These are phyloP conservation scores for Tieghemostelium lacteum DNA, from an alignment of 78 protist genomes.

Conservation along the genomic window DNA sequence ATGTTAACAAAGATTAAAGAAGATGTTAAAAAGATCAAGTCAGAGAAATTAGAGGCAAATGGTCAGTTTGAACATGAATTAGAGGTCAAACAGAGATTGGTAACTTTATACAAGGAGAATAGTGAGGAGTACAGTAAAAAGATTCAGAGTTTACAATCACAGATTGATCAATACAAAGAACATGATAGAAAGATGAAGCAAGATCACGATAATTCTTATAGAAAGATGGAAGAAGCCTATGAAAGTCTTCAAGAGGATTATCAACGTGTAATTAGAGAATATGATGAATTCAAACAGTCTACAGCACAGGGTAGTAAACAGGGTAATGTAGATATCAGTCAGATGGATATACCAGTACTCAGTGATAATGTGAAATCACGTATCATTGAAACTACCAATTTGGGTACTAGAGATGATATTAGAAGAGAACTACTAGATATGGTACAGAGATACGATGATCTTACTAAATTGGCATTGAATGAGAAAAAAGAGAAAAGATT, in stretches of 20 bases:
- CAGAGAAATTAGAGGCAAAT: neutral
- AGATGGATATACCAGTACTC: constrained; percentile 61
- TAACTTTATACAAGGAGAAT: constrained; percentile 26
- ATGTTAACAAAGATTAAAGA: neutral
- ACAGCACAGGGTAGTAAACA: neutral
- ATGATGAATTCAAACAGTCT: constrained; percentile 28
- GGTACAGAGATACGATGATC: constrained; percentile 66
- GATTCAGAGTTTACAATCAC: constrained; percentile 16
- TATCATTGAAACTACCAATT: constrained; percentile 9
- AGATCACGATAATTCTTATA: constrained; percentile 50
- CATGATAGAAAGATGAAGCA: constrained; percentile 15
- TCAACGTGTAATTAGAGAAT: constrained; percentile 26
- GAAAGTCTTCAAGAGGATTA: constrained; percentile 44
- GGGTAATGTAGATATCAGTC: neutral
- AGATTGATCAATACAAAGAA: constrained; percentile 39
- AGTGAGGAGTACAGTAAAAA: constrained; percentile 35
- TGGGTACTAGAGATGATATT: constrained; percentile 60
- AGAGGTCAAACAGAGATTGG: constrained; percentile 30
- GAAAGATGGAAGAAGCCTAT: constrained; percentile 67
- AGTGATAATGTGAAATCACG: constrained; percentile 17
- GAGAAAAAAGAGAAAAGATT: constrained; percentile 64
- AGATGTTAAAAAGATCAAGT: constrained; percentile 2
- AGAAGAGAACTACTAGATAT: constrained; percentile 59
- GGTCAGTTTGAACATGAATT: constrained; percentile 52
- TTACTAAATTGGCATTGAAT: constrained; percentile 45